These are phyloP conservation scores for Leucaena leucocephala DNA, from an alignment of 306 rosid genomes.

Conservation along the genomic window DNA sequence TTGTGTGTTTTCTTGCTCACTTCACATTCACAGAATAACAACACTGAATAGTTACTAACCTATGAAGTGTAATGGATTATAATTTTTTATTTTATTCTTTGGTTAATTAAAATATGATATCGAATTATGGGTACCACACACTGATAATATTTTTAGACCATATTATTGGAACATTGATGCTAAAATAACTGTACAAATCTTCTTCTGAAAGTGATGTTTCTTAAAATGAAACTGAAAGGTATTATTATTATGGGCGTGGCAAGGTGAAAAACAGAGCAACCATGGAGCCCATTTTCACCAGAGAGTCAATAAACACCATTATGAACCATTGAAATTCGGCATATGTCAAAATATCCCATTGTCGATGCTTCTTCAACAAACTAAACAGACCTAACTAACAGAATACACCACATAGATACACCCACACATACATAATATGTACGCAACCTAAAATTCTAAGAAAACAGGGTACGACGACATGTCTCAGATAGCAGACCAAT, in stretches of 20 bases:
- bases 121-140: too few species aligned
- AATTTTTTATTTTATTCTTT: too few species aligned
- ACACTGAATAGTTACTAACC: too few species aligned
- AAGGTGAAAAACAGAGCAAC: slow-evolving; percentile 53
- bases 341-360: slow-evolving; percentile 65
- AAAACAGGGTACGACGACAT: not conserved
- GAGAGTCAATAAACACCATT: too few species aligned
- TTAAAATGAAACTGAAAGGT: not conserved
- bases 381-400: slow-evolving; percentile 13
- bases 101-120: too few species aligned
- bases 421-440: not conserved
- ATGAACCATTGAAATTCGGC: slow-evolving; percentile 37
- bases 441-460: not conserved
- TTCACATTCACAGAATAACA: too few species aligned
- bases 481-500: slow-evolving; percentile 73
- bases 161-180: too few species aligned
- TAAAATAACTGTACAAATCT: too few species aligned
- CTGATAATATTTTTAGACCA: too few species aligned
- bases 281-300: slow-evolving; percentile 11
- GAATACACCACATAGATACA: not conserved
- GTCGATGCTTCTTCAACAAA: slow-evolving; percentile 54
- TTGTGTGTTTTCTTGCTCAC: too few species aligned
- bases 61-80: too few species aligned
- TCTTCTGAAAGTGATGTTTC: too few species aligned
- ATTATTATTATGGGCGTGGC: slow-evolving; percentile 36